Evolutionary conservation across 345 rosid genomes (phyloP).

Genomic region (Camelina sativa): DNA sequence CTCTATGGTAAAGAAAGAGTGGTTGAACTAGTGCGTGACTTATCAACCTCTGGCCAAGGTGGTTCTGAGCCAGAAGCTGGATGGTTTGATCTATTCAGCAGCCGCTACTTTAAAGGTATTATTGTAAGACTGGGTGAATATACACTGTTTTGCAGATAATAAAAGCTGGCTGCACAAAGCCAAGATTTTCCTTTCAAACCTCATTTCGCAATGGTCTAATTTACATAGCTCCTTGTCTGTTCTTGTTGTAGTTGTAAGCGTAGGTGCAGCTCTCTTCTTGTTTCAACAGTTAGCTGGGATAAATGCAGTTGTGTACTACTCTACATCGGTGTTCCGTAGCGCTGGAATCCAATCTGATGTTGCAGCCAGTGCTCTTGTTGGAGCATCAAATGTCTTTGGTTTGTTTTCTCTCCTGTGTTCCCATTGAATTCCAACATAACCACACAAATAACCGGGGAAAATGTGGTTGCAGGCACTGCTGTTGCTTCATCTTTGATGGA

Average conservation of each 20-base stretch:
- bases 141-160: not conserved
- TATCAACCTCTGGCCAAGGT: conserved; percentile 66
- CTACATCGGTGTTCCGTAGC: conserved; percentile 92
- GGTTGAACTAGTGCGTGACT: conserved; percentile 78
- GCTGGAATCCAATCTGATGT: conserved; percentile 94
- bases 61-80: conserved; percentile 92
- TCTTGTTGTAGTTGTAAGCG: conserved; percentile 87
- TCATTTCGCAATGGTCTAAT: not conserved
- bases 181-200: not conserved
- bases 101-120: conserved; percentile 96
- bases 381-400: conserved; percentile 98
- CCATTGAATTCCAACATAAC: conserved; percentile 14
- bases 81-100: conserved; percentile 93
- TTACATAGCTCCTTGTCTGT: conserved; percentile 17
- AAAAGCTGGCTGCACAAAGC: not conserved
- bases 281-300: conserved; percentile 99
- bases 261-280: conserved; percentile 96
- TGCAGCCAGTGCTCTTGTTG: conserved; percentile 99
- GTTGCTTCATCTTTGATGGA: conserved; percentile 98
- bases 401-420: conserved; percentile 1
- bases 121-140: conserved; percentile 15
- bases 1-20: conserved; percentile 96
- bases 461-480: conserved; percentile 68
- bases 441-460: not conserved
- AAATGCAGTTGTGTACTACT: conserved; percentile 97